phyloP scores from a whole-genome alignment of 1,284 basidiomycete species.

The Trichosporon faecale region DNA sequence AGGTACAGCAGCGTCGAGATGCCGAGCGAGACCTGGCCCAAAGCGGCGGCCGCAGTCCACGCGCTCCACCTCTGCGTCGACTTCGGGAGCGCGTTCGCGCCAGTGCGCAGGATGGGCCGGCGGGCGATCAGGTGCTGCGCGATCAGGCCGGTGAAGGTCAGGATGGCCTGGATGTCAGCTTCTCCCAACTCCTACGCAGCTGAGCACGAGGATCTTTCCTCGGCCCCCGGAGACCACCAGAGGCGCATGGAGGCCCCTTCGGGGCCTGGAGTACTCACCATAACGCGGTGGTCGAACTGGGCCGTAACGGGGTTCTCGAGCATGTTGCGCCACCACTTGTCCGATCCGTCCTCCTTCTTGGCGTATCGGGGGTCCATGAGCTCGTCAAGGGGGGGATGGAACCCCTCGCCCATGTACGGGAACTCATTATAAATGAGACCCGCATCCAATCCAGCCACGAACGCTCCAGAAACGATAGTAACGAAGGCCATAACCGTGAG shows the following conservation, averaged over 20 bases:
- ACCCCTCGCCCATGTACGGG: slow-evolving; percentile 87
- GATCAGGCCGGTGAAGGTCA: slow-evolving; percentile 71
- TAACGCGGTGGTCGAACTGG: slow-evolving; percentile 90
- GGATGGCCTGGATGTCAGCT: no score
- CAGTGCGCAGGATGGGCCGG: slow-evolving; percentile 57
- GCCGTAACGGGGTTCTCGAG: slow-evolving; percentile 97
- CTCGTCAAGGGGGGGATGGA: slow-evolving; percentile 79
- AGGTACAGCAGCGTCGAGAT: slow-evolving; percentile 90
- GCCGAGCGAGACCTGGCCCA: slow-evolving; percentile 83
- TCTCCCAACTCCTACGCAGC: no score
- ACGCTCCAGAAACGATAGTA: slow-evolving; percentile 84
- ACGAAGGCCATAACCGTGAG: slow-evolving; percentile 76
- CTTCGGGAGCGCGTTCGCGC: slow-evolving; percentile 61
- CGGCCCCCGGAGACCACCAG: no score
- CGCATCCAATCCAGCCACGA: slow-evolving; percentile 96
- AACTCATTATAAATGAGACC: slow-evolving; percentile 97
- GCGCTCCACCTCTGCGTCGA: slow-evolving; percentile 62
- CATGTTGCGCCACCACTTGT: slow-evolving; percentile 87
- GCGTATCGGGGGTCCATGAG: slow-evolving; percentile 76
- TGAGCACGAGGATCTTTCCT: no score
- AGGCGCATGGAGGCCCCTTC: no score
- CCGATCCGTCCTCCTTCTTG: slow-evolving; percentile 63
- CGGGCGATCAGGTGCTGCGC: slow-evolving; percentile 63
- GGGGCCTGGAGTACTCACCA: no score
- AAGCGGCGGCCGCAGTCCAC: slow-evolving; percentile 74